Evolutionary conservation across 1,139 yeast species (phyloP).

Genomic region (Candida mesenterica): DNA sequence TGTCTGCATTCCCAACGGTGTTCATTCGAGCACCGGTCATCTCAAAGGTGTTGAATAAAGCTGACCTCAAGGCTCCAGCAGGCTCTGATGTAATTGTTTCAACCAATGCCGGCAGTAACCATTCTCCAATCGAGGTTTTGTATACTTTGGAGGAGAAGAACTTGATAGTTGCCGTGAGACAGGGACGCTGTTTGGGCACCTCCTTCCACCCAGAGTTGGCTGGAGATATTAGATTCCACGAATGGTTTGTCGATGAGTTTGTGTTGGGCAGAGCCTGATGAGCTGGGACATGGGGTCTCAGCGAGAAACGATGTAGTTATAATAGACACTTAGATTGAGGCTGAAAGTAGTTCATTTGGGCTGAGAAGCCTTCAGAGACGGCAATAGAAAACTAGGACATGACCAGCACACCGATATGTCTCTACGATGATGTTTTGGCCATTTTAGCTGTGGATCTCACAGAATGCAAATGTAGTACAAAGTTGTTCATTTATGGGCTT

Average conservation of each 20-base stretch:
- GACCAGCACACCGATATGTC: no score
- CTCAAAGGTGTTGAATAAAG: constrained; percentile 29
- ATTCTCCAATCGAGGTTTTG: constrained; percentile 41
- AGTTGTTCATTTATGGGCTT: no score
- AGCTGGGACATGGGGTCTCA: no score
- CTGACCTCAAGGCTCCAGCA: constrained; percentile 5
- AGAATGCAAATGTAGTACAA: no score
- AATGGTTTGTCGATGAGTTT: constrained; percentile 67
- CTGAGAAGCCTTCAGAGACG: no score
- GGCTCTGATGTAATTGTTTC: constrained; percentile 22
- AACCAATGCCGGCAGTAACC: constrained; percentile 26
- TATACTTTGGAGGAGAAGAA: constrained; percentile 28
- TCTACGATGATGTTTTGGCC: no score
- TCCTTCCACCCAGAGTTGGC: constrained; percentile 82
- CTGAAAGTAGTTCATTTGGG: no score
- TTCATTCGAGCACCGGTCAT: constrained; percentile 83
- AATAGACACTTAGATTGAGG: no score
- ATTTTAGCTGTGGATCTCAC: no score
- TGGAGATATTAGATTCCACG: constrained; percentile 59
- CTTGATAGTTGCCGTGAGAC: constrained; percentile 42
- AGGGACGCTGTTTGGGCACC: constrained; percentile 67
- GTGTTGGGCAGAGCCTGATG: constrained; percentile 23
- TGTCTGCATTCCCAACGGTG: constrained; percentile 51
- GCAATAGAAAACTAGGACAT: no score
- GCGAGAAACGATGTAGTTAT: no score